phyloP scores from a whole-genome alignment of 345 rosid species.

The Lepidium aucheri region DNA sequence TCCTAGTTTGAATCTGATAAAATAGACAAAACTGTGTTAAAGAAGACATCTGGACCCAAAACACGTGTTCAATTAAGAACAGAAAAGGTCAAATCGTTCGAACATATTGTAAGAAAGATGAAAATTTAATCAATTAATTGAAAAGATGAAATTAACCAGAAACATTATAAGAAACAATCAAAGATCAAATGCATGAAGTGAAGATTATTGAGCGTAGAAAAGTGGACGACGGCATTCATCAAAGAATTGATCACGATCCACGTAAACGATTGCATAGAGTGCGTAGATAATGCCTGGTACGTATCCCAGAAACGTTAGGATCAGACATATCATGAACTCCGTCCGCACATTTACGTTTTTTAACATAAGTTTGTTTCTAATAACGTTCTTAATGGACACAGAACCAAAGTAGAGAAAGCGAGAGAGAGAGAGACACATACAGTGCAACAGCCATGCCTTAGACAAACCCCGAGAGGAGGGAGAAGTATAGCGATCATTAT shows the following conservation, averaged over 20 bases:
- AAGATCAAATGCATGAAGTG: background rate
- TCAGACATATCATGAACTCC: slow-evolving; percentile 71
- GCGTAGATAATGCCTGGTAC: slow-evolving; percentile 90
- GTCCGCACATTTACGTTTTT: slow-evolving; percentile 33
- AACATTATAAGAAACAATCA: background rate
- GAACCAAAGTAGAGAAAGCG: background rate
- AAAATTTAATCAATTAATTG: background rate
- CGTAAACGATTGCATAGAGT: slow-evolving; percentile 73
- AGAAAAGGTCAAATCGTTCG: background rate
- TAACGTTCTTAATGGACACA: background rate
- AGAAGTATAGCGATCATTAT: slow-evolving; percentile 66
- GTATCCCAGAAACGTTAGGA: slow-evolving; percentile 76
- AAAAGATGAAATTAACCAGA: background rate
- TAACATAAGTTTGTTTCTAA: background rate
- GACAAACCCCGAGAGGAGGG: slow-evolving; percentile 86
- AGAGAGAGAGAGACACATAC: slow-evolving; percentile 28
- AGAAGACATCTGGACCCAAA: background rate
- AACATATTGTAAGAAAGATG: background rate
- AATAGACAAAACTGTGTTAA: background rate
- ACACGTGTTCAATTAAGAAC: background rate
- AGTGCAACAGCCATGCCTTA: slow-evolving; percentile 85
- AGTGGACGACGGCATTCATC: slow-evolving; percentile 88
- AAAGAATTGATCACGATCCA: slow-evolving; percentile 78
- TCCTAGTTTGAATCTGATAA: background rate
- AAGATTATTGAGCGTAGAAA: slow-evolving; percentile 24